phyloP scores from a whole-genome alignment of 345 rosid species.

The Bruguiera gymnorhiza region DNA sequence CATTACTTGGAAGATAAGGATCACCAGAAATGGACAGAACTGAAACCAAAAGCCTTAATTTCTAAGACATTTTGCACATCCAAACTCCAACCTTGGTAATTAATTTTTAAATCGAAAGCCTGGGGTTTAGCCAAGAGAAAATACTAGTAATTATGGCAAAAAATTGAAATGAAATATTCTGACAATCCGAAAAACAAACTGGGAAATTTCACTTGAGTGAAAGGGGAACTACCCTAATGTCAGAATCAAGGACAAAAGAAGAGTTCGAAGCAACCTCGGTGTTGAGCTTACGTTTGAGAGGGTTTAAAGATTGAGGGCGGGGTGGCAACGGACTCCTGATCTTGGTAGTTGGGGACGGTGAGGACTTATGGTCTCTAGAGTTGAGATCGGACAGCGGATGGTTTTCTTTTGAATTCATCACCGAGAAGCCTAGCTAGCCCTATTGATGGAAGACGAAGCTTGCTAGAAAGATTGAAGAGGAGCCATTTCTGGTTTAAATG shows the following conservation, averaged over 20 bases:
- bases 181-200: neutral
- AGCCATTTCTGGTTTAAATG: too few species aligned
- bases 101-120: too few species aligned
- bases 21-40: neutral
- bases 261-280: constrained; percentile 41
- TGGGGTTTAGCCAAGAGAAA: too few species aligned
- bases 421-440: too few species aligned
- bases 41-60: neutral
- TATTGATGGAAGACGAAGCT: too few species aligned
- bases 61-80: too few species aligned
- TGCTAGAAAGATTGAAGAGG: too few species aligned
- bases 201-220: too few species aligned
- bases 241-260: constrained; percentile 27
- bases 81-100: too few species aligned
- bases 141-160: too few species aligned
- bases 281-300: constrained; percentile 84
- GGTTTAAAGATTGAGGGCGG: constrained; percentile 79
- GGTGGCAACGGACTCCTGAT: constrained; percentile 71
- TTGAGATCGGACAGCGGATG: constrained; percentile 81
- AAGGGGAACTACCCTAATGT: constrained; percentile 22
- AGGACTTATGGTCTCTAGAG: constrained; percentile 38
- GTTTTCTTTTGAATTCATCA: constrained; percentile 52
- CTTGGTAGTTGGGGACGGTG: constrained; percentile 38
- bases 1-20: neutral
- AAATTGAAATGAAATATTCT: too few species aligned